phyloP scores from a whole-genome alignment of 1,284 basidiomycete genomes.

The Rhodofomes roseus region DNA sequence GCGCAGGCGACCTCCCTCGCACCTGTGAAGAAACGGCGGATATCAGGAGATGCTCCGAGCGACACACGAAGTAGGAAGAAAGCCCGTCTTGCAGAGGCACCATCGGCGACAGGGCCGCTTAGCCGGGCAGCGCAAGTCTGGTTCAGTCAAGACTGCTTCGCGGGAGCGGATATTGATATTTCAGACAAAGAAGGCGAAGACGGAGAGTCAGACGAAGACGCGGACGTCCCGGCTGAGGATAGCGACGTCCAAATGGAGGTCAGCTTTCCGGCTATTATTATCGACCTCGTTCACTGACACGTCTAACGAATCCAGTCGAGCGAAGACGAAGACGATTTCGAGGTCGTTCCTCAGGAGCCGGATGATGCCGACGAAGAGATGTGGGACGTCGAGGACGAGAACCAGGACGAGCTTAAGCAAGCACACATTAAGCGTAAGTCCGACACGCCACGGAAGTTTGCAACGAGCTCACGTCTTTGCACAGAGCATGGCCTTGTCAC shows the following conservation, averaged over 20 bases:
- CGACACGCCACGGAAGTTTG: not conserved
- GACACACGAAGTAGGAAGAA: constrained; percentile 36
- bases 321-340: constrained; percentile 57
- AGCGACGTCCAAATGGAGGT: constrained; percentile 12
- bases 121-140: constrained; percentile 68
- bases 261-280: not conserved
- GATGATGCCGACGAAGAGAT: constrained; percentile 53
- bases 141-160: constrained; percentile 96
- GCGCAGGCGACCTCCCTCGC: constrained; percentile 34
- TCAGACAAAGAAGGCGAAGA: constrained; percentile 40
- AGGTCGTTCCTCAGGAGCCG: constrained; percentile 64
- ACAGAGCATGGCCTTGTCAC: constrained; percentile 85
- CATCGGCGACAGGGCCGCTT: constrained; percentile 29
- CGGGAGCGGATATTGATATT: constrained; percentile 59
- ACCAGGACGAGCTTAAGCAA: constrained; percentile 74
- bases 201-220: constrained; percentile 34
- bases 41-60: constrained; percentile 18
- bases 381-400: constrained; percentile 83
- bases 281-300: not conserved
- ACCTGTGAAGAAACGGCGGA: constrained; percentile 35
- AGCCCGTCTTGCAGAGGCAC: constrained; percentile 37
- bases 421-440: constrained; percentile 68
- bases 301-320: constrained; percentile 10
- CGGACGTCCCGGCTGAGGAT: constrained; percentile 22
- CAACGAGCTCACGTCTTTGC: constrained; percentile 8